phyloP scores from a whole-genome alignment of 176 grass and related monocot species.

The Canna indica region DNA sequence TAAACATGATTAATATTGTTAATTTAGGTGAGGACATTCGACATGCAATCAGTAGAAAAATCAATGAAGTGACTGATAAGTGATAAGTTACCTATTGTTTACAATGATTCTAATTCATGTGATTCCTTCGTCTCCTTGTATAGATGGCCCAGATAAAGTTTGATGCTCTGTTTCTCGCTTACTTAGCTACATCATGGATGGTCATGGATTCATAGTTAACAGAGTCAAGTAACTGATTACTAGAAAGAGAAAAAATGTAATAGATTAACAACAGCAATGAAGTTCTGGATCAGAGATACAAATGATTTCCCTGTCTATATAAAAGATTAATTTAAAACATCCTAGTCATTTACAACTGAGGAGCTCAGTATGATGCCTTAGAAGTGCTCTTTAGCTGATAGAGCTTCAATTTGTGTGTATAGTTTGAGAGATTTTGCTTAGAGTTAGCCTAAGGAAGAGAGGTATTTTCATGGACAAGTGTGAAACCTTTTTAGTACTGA shows the following conservation, averaged over 20 bases:
- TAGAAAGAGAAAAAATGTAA: background rate
- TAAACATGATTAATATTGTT: background rate
- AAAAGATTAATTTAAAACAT: background rate
- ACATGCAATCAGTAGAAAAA: background rate
- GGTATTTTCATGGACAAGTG: background rate
- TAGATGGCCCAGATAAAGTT: background rate
- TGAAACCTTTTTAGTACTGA: conserved; percentile 27
- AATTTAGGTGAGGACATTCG: background rate
- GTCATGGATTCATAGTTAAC: background rate
- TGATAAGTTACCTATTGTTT: background rate
- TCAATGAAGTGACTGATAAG: no score
- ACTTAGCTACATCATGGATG: no score
- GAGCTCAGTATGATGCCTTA: background rate
- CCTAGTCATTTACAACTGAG: background rate
- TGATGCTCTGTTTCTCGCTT: background rate
- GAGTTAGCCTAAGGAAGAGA: background rate
- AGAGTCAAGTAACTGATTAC: background rate
- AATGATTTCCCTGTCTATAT: background rate
- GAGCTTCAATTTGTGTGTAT: background rate
- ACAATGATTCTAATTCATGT: background rate
- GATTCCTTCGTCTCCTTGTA: background rate
- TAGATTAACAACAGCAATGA: background rate
- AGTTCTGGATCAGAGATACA: background rate
- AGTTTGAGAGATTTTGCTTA: background rate
- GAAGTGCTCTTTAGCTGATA: background rate